Base-by-base conservation (phyloP, 2,329 filamentous ascomycete species). In the Fusarium kyushuense region DNA sequence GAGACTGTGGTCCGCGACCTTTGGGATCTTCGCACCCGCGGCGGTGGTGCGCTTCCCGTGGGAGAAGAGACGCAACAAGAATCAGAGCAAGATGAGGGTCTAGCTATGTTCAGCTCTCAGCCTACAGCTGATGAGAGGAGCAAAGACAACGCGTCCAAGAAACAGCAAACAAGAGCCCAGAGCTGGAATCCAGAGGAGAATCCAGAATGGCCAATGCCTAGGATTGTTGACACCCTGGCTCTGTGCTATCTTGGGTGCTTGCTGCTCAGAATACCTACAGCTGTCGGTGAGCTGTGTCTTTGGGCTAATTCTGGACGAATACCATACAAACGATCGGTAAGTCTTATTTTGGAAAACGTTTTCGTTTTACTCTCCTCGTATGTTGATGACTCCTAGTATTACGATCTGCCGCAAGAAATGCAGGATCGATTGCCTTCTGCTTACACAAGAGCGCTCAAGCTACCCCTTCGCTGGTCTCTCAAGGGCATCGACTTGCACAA, bases 1-100 rank as follows among this genome's bases (percentile, higher is more conserved):
- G 93, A 97, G 82, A 89, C 82, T 10, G 84, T 97, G 12, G 89
- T 96, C 7, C 88, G 89, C 60, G 94, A 97, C 76, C 85, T 99
- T 16, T 99, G 96, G 95, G 85, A 90, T 53, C 80, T 97, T 51
- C 87, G 93, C 7, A 81, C 84, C 4, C 80, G 85, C 36, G 80
- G 79, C 21, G 80, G 75, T 78, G 71, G 82, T 66, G 33, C 82
- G 78, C 45, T 79, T 75, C 69, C 78, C 16, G 40, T 73, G 42
- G 53, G 75, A 21, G 72, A 75, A 16, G 67, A 67, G 27, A 47
- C 67, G 23, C 53, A 67, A 11, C 53, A 67, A 11, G 62, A 67
- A 17, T 65, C 68, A 30, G 48, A 66, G 10, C 62, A 67, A 41
- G 76, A 75, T 23, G 74, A 57, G 45, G 75, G 75, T 45, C 69